Evolutionary conservation across 1,139 yeast genomes (phyloP), one percentile per base, ranked within the genome.

Genomic region (Sugiyamaella grinbergsii): DNA sequence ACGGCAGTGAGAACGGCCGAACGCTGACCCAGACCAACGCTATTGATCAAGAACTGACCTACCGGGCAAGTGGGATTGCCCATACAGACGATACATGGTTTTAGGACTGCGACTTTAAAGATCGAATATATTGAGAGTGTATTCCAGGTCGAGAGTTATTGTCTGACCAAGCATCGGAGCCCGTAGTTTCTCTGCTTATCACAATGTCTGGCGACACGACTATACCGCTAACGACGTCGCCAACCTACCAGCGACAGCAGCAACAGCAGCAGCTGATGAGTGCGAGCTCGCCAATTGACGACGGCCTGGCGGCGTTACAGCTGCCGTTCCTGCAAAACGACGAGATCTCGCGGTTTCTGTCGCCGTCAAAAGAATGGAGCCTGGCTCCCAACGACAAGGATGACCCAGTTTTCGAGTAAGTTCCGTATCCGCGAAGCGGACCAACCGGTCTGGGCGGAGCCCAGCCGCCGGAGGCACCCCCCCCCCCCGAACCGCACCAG

Each of bases 291-390:
- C 52, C 54, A 11, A 47, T 31, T 5, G 61, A 59, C 45, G 62
- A 59, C 39, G 62, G 61, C 23, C 41, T 58, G 16, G 45, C 58
- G 11, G 63, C 63, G 10, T 54, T 61, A n/a, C 63, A 61, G 50
- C 51, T 61, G 44, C 63, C 64, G 18, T 58, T 58, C 42, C 55
- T 60, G 13, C 62, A 58, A 48, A 43, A 56, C 10, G 55, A 54
- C 38, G 63, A 60, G 47, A 53, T 57, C 18, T 54, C 62, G 10
- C 46, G 61, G 49, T 60, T 60, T 34, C 49, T 60, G 19, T 52
- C 59, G 5, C 54, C 62, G 13, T 57, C 62, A 13, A 58, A 58
- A 28, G 62, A 59, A 29, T 59, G 62, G 62, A 51, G 57, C n/a
- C 42, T 54, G 20, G 60, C 52, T 3, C 55, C 55, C 10, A 54